Base-by-base conservation (phyloP, 495 filamentous ascomycete genomes). In the Cenococcum geophilum region DNA sequence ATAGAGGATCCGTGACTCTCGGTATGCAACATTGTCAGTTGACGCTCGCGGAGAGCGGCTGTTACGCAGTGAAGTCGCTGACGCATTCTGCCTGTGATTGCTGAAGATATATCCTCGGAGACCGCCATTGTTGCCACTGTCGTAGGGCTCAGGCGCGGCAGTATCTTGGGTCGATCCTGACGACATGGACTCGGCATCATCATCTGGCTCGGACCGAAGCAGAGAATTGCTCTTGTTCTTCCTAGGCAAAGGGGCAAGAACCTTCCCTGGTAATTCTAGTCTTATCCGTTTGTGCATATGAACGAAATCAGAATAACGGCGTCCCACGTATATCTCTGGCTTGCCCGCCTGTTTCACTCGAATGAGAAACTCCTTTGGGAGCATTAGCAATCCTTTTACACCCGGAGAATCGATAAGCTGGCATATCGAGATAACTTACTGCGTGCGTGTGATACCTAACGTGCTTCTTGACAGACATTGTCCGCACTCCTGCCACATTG, bases 371-470 rank as follows among this genome's bases (percentile, higher is more conserved):
- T 97, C 91, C 91, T 92, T 60, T 1, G 25, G 3, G 37, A 21
- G 14, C 6, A 18, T 57, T 55, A 36, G 50, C 18, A 21, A 20
- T 55, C 2, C 64, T 27, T 57, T 23, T 36, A 11, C 23, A 27
- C 1, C 55, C 32, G 18, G 3, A 22, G 16, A 25, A 59, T 35
- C 21, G 40, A 57, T 21, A 10, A 22, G 35, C 37, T 8, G 60
- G 14, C n/a, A n/a, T 16, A n/a, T 48, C 37, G 9, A 11, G 2
- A 35, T 37, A 53, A 74, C 86, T 73, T 77, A 95, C 91, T 57
- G 93, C 90, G 78, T 98, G 95, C 68, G 89, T 86, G 73, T 96
- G 95, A 67, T 92, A 84, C 53, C 93, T 78, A 34, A 97, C 82
- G 37, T 92, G 95, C 69, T 91, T 84, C 80, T 92, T 93, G 37